These are phyloP conservation scores for Metschnikowia bowlesiae DNA, from an alignment of 805 yeast genomes.

Conservation along the genomic window DNA sequence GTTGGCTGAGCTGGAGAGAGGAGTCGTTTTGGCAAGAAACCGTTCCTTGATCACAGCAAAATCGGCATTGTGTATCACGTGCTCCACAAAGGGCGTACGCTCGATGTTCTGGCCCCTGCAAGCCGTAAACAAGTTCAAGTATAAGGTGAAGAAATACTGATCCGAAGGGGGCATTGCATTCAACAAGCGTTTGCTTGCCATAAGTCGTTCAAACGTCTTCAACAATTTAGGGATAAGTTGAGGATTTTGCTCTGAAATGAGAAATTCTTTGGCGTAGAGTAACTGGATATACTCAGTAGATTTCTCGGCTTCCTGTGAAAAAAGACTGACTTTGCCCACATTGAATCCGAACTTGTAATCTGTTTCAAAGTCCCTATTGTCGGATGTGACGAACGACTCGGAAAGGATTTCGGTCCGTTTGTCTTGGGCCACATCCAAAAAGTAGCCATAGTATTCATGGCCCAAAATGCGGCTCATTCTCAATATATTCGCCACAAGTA, in stretches of 20 bases:
- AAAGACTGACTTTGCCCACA: slow-evolving; percentile 17
- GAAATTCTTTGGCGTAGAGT: slow-evolving; percentile 35
- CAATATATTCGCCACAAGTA: slow-evolving; percentile 30
- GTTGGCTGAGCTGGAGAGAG: slow-evolving; percentile 13
- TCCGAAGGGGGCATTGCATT: slow-evolving; percentile 22
- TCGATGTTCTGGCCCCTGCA: slow-evolving; percentile 20
- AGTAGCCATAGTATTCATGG: slow-evolving; percentile 27
- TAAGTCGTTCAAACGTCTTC: slow-evolving; percentile 23
- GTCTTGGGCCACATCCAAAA: slow-evolving; percentile 17
- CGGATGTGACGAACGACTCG: slow-evolving; percentile 26
- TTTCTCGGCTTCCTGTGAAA: slow-evolving; percentile 15
- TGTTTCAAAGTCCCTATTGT: slow-evolving; percentile 58
- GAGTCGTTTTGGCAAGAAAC: slow-evolving; percentile 16
- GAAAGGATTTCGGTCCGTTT: slow-evolving; percentile 13
- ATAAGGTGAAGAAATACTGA: slow-evolving; percentile 23
- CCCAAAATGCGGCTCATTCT: slow-evolving; percentile 30
- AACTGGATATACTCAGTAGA: slow-evolving; percentile 30
- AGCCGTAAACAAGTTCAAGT: slow-evolving; percentile 24
- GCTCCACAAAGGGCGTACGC: slow-evolving; percentile 25
- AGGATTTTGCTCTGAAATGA: slow-evolving; percentile 32
- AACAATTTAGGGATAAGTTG: slow-evolving; percentile 22
- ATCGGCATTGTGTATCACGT: slow-evolving; percentile 28
- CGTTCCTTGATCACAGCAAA: slow-evolving; percentile 21
- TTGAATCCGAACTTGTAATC: slow-evolving; percentile 50
- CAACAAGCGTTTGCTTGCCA: slow-evolving; percentile 12